Base-by-base conservation (phyloP, 1,284 basidiomycete genomes). In the Ustilago curta region DNA sequence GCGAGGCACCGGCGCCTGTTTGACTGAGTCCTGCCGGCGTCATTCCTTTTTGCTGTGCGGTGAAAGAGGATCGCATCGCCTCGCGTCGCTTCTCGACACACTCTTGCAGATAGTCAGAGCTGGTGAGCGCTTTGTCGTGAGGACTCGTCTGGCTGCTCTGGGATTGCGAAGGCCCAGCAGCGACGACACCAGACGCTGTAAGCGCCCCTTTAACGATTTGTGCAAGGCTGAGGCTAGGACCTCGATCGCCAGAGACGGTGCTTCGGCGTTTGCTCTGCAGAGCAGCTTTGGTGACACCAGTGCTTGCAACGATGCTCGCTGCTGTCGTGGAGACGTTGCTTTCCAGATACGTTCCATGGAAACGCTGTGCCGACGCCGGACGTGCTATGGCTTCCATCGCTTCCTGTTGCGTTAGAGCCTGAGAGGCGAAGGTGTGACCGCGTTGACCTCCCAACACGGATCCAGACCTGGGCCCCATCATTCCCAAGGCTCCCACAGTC, bases 41-140 rank as follows among this genome's bases (percentile, higher is more conserved):
- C 45, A 74, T 63, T 35, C 73, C 70, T 45, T 79, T 78, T 42
- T 80, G 79, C 67, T 80, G 79, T 21, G 65, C 70, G 4, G 32
- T 63, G 32, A 80, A 70, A 0, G 74, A 70, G 18, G 76, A 72
- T n/a, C 76, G 69, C 51, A 78, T 76, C 47, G 68, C 71, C 39
- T 74, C 77, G 37, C 73, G 66, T 49, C 70, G 59, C 31, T 64
- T 69, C 31, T 79, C 70, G 44, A 80, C 67, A 40, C 64, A 70
- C 8, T 75, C 75, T 27, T 75, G 70, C 12, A 77, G 61, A 31
- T 75, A 70, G 23, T 77, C 70, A 40, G 61, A 60, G 58, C 57
- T 67, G 45, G 23, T 51, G 4, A 52, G 25, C 4, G 53, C 43
- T 49, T 61, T 63, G 35, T 73, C 64, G 52, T 53, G 61, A 32